Percentiles rank a stretch among this genome's conserved stretches.
Evolutionary conservation across 1,139 yeast genomes (phyloP).

Genomic region (Debaryomyces udenii): DNA sequence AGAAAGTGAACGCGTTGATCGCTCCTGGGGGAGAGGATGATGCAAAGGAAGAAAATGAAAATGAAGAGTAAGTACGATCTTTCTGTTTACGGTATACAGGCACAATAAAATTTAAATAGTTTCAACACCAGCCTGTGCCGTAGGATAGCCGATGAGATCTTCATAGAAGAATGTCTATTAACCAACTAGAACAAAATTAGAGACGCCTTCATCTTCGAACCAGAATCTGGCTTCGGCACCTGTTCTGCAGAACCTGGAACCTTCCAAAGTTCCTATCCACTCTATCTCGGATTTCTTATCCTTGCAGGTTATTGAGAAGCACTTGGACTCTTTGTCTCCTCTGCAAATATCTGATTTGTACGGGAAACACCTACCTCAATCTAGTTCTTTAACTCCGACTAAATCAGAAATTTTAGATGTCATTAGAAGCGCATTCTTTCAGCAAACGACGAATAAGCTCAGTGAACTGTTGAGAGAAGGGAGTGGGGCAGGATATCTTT

Average conservation of each 20-base stretch:
- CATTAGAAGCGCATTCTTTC: constrained; percentile 57
- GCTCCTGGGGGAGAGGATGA: constrained; percentile 45
- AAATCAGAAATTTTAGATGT: constrained; percentile 47
- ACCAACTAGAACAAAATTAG: constrained; percentile 4
- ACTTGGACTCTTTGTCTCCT: constrained; percentile 40
- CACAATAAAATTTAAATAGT: constrained; percentile 10
- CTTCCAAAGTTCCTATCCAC: constrained; percentile 24
- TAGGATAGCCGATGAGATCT: background rate
- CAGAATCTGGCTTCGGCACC: background rate
- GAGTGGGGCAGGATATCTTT: constrained; percentile 54
- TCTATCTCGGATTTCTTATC: constrained; percentile 47
- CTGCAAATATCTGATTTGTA: constrained; percentile 42
- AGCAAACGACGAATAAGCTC: constrained; percentile 48
- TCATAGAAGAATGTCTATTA: constrained; percentile 6
- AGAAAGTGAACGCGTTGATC: constrained; percentile 58
- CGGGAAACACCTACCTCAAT: constrained; percentile 46
- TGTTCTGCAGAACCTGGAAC: background rate
- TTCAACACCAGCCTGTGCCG: constrained; percentile 1
- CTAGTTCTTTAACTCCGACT: constrained; percentile 36
- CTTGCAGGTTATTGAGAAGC: constrained; percentile 37
- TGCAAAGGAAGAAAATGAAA: constrained; percentile 39
- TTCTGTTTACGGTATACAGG: constrained; percentile 9
- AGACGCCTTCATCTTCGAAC: background rate
- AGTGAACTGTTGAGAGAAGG: constrained; percentile 43
- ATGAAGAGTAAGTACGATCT: constrained; percentile 22